phyloP scores from a whole-genome alignment of 768 basidiomycete species.

The Pulveroboletus ravenelii region DNA sequence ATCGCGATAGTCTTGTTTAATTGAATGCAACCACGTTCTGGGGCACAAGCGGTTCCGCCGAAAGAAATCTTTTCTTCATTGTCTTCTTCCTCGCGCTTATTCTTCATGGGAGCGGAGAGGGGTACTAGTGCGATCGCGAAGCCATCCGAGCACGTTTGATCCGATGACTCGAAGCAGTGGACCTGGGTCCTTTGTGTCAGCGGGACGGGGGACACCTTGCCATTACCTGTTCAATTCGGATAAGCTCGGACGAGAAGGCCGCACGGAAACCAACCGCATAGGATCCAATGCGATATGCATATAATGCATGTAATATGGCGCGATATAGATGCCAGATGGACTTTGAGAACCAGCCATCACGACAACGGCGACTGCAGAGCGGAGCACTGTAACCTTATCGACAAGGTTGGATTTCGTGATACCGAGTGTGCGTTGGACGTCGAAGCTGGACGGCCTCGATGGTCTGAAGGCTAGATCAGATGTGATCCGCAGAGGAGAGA shows the following conservation, averaged over 20 bases:
- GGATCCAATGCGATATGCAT: constrained; percentile 18
- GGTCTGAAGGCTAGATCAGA: constrained; percentile 6
- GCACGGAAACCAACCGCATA: constrained; percentile 18
- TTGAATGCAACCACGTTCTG: constrained; percentile 22
- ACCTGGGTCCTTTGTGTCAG: background rate
- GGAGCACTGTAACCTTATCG: constrained; percentile 9
- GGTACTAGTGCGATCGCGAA: background rate
- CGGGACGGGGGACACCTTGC: background rate
- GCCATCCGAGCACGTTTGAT: constrained; percentile 9
- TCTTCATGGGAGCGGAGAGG: background rate
- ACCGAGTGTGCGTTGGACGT: background rate
- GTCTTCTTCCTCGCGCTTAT: background rate
- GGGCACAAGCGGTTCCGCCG: constrained; percentile 21
- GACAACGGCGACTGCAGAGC: constrained; percentile 7
- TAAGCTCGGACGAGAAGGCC: constrained; percentile 8
- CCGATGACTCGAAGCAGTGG: background rate
- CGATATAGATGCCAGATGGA: constrained; percentile 13
- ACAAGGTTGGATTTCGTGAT: constrained; percentile 15
- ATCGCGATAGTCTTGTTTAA: constrained; percentile 6
- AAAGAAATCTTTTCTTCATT: background rate
- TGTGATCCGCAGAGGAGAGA: constrained; percentile 20
- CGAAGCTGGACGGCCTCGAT: background rate
- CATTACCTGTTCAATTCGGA: background rate
- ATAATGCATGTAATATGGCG: background rate
- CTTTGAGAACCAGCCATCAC: constrained; percentile 3